A percentile compares a stretch with the other conserved stretches of the same genome.
phyloP scores from a whole-genome alignment of 2,329 filamentous ascomycete species.

The Lasiodiplodia gonubiensis region DNA sequence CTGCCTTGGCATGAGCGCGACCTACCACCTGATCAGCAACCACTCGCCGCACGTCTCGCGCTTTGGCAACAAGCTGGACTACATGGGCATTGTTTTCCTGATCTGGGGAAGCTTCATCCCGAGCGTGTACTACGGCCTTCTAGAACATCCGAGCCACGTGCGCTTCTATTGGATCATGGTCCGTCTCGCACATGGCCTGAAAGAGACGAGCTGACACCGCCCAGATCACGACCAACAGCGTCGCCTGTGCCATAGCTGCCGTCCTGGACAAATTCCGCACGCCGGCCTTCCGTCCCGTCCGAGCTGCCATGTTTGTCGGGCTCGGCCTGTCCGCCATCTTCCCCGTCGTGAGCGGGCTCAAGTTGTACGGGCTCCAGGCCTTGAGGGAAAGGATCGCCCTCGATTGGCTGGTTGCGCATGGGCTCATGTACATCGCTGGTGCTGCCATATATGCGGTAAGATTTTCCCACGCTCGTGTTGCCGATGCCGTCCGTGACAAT shows the following conservation, averaged over 20 bases:
- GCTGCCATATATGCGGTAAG: conserved; percentile 83
- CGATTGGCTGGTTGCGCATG: conserved; percentile 79
- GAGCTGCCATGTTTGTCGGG: conserved; percentile 85
- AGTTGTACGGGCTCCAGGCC: conserved; percentile 68
- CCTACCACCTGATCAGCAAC: conserved; percentile 83
- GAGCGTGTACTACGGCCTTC: conserved; percentile 67
- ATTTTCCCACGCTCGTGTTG: conserved; percentile 29
- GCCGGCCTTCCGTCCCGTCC: conserved; percentile 80
- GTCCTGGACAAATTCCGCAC: conserved; percentile 84
- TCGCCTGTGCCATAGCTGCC: conserved; percentile 77
- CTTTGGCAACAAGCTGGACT: conserved; percentile 92
- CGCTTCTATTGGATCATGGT: conserved; percentile 77
- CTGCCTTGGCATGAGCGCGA: conserved; percentile 61
- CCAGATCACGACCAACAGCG: conserved; percentile 77
- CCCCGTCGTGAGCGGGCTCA: conserved; percentile 78
- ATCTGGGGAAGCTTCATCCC: conserved; percentile 93
- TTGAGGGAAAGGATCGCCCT: conserved; percentile 79
- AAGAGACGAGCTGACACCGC: not conserved
- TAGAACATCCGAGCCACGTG: conserved; percentile 65
- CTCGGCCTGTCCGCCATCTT: conserved; percentile 85
- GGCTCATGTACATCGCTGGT: conserved; percentile 81
- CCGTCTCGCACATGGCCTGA: conserved; percentile 36
- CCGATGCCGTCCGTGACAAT: conserved; percentile 24
- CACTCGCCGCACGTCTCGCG: conserved; percentile 79
- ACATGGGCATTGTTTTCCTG: conserved; percentile 88